Evolutionary conservation across 2,329 filamentous ascomycete genomes (phyloP), one percentile per base, ranked within the genome.

Genomic region (Pseudopyricularia cyperi): DNA sequence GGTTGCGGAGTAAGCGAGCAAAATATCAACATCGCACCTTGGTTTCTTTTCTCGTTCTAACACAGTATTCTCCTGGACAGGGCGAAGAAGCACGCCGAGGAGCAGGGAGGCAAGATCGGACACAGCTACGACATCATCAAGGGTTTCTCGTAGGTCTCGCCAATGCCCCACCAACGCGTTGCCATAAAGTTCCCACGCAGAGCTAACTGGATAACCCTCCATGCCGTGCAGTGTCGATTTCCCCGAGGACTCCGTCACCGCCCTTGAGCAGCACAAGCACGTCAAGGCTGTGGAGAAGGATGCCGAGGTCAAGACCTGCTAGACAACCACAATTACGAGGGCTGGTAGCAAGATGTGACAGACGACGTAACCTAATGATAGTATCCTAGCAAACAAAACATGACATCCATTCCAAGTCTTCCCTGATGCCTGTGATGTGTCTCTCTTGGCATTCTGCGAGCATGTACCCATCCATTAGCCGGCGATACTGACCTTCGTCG

Each of bases 51-150:
- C 17, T 8, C 19, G 24, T 9, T 44, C 22, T 44, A 44, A 44
- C 39, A 44, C 15, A 15, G 15, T 11, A 44, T 44, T 14, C 32
- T 35, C n/a, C 24, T 15, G 12, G 15, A 42, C 61, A 89, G 86
- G 51, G 85, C 86, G 55, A 95, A 95, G 81, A 71, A 90, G 66
- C 71, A 83, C 54, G 86, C 83, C 60, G 71, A 66, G 55, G 77
- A 84, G 42, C 80, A 91, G 65, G 91, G 91, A 63, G 91, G 89
- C 65, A 81, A 80, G 68, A 93, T 97, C 71, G 80, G 72, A 52
- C 82, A 93, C 60, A 87, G 93, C 66, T 95, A 88, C 75, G 83
- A 71, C 55, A 70, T 95, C 61, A 89, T 95, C 77, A 94, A 91
- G 73, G 90, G 85, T 54, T 96, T 96, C 73, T 83, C 87, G 91